These are phyloP conservation scores for Cladosporium sp. DNA, from an alignment of 2,329 filamentous ascomycete species.

Conservation along the genomic window DNA sequence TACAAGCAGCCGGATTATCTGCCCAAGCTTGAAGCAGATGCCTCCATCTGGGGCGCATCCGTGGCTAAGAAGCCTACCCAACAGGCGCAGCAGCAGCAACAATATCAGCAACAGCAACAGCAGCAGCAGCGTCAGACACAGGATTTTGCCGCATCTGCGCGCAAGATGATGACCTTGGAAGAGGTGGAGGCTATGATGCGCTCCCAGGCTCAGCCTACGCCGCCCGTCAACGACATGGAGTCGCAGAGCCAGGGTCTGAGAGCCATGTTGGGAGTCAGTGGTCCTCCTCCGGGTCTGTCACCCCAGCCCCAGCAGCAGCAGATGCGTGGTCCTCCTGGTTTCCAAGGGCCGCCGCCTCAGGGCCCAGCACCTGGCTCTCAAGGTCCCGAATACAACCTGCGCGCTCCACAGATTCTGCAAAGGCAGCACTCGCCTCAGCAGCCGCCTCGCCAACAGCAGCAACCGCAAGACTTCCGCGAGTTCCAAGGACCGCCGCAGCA, in stretches of 20 bases:
- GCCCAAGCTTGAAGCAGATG: slow-evolving; percentile 86
- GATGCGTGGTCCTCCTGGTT: slow-evolving; percentile 39
- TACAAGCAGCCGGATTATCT: slow-evolving; percentile 81
- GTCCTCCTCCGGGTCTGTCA: slow-evolving; percentile 17
- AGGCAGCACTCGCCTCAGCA: slow-evolving; percentile 26
- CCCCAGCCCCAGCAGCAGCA: slow-evolving; percentile 29
- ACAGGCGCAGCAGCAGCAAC: slow-evolving; percentile 19
- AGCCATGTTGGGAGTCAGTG: slow-evolving; percentile 31
- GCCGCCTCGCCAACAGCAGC: slow-evolving; percentile 20
- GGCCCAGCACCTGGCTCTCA: slow-evolving; percentile 30
- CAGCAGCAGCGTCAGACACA: slow-evolving; percentile 15
- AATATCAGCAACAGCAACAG: slow-evolving; percentile 9
- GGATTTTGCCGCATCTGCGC: slow-evolving; percentile 36
- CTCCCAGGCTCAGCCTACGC: slow-evolving; percentile 48
- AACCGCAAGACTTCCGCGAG: slow-evolving; percentile 22
- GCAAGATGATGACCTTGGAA: slow-evolving; percentile 91
- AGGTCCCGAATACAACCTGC: slow-evolving; percentile 37
- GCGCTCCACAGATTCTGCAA: slow-evolving; percentile 37
- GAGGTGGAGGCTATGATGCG: slow-evolving; percentile 95
- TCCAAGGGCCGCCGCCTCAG: slow-evolving; percentile 45
- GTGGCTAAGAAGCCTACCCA: slow-evolving; percentile 51
- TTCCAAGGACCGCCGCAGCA: slow-evolving; percentile 19
- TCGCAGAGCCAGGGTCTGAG: slow-evolving; percentile 31
- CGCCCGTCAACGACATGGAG: slow-evolving; percentile 20
- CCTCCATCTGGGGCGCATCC: slow-evolving; percentile 82